Evolutionary conservation across 352 stramenopile genomes (phyloP).

Genomic region (Pythium graminicola): DNA sequence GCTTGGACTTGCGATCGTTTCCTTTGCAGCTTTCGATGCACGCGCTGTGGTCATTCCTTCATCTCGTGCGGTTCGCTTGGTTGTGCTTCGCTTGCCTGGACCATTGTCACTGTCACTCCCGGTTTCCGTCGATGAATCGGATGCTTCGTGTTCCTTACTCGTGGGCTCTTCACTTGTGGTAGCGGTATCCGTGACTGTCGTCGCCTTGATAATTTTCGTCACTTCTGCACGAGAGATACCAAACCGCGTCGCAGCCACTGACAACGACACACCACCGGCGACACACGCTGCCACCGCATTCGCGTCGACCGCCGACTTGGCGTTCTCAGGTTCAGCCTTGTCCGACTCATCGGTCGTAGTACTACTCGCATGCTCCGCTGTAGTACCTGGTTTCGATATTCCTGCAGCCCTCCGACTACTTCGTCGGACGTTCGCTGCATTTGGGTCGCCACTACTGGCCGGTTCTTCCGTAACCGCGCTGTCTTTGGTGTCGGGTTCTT

Average conservation of each 20-base stretch:
- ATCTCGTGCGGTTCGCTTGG: neutral
- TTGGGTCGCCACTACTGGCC: neutral
- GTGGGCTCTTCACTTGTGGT: neutral
- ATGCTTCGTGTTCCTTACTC: constrained; percentile 2
- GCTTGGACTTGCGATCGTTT: neutral
- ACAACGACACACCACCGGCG: constrained; percentile 20
- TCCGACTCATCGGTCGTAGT: too few relatives aligned
- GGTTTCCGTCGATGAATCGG: constrained; percentile 8
- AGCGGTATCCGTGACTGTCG: neutral
- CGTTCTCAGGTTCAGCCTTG: neutral
- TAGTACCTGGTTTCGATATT: too few relatives aligned
- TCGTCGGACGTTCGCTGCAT: neutral
- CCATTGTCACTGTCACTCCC: constrained; percentile 1
- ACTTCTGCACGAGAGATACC: constrained; percentile 26
- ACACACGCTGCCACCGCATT: constrained; percentile 21
- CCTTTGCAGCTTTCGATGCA: neutral
- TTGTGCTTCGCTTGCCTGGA: neutral
- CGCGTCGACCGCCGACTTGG: constrained; percentile 2
- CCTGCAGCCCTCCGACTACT: too few relatives aligned
- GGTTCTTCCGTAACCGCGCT: neutral
- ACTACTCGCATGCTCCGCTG: too few relatives aligned
- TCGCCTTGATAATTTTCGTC: constrained; percentile 24
- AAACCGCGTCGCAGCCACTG: constrained; percentile 25
- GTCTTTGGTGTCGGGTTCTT: neutral
- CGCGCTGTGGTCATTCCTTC: neutral